A percentile compares a stretch with the other conserved stretches of the same genome.
These are phyloP conservation scores for Yarrowia sp. DNA, from an alignment of 805 yeast species.

Conservation along the genomic window DNA sequence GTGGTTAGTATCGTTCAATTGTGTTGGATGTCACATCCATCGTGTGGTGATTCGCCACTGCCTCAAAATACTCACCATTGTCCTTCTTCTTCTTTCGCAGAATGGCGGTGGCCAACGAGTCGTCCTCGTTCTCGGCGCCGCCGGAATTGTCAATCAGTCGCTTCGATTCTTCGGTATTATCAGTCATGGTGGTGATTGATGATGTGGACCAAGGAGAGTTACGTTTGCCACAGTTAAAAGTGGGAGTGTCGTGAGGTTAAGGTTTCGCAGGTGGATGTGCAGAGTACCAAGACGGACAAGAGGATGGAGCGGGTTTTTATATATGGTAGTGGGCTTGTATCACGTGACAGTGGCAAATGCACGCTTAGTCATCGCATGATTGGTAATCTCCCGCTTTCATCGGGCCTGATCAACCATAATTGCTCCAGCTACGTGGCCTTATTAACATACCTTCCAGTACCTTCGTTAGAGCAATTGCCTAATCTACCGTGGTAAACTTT, in stretches of 20 bases:
- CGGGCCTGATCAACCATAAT: no score
- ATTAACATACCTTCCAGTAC: slow-evolving; percentile 4
- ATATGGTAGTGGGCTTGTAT: no score
- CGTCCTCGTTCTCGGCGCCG: slow-evolving; percentile 53
- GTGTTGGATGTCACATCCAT: not conserved
- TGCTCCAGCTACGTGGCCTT: not conserved
- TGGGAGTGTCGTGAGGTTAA: slow-evolving; percentile 1
- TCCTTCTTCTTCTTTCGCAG: slow-evolving; percentile 97
- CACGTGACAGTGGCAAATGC: not conserved
- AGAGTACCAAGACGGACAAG: no score
- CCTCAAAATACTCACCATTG: slow-evolving; percentile 48
- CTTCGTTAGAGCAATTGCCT: slow-evolving; percentile 14
- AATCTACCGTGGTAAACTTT: slow-evolving; percentile 5
- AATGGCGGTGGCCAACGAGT: slow-evolving; percentile 93
- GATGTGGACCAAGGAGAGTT: slow-evolving; percentile 16
- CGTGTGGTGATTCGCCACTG: no score
- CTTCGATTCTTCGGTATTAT: slow-evolving; percentile 33
- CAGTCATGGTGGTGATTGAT: not conserved
- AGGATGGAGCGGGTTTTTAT: not conserved
- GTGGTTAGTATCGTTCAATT: not conserved
- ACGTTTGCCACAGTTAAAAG: slow-evolving; percentile 24
- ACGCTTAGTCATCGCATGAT: no score
- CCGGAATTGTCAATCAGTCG: slow-evolving; percentile 65
- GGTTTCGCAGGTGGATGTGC: not conserved
- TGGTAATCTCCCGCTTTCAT: not conserved